Evolutionary conservation across 257 asterid genomes (phyloP).

Genomic region (Cinchona pubescens): DNA sequence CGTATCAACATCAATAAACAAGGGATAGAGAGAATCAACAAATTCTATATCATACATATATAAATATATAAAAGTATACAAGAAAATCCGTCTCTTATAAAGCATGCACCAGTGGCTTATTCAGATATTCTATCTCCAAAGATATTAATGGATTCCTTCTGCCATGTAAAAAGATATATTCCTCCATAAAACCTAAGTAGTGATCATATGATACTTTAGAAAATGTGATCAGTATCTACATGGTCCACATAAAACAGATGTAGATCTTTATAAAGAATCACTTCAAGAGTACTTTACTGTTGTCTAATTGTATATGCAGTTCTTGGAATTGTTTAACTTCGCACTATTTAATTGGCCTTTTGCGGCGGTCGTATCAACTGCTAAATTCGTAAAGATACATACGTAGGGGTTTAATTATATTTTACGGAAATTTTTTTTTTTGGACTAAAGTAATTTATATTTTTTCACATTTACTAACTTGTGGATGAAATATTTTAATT

Average conservation of each 20-base stretch:
- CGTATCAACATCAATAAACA: too few relatives aligned
- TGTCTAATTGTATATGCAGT: not conserved
- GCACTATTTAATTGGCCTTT: not conserved
- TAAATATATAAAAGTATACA: not conserved
- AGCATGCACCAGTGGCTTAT: not conserved
- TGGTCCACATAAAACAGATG: not conserved
- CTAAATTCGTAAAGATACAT: not conserved
- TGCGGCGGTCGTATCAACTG: not conserved
- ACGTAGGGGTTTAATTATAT: too few relatives aligned
- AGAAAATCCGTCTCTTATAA: not conserved
- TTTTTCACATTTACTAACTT: too few relatives aligned
- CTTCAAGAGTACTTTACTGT: not conserved
- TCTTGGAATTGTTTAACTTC: not conserved
- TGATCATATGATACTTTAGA: not conserved
- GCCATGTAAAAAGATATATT: not conserved
- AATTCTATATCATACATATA: not conserved
- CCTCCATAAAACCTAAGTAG: not conserved
- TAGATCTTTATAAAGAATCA: not conserved
- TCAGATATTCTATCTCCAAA: not conserved
- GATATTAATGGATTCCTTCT: slow-evolving; percentile 9
- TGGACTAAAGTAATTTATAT: too few relatives aligned
- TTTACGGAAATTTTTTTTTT: too few relatives aligned
- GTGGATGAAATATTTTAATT: too few relatives aligned
- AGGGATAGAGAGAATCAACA: not conserved
- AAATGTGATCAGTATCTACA: not conserved